Evolutionary conservation across 208 protist genomes (phyloP).

Genomic region (Leptomonas pyrrhocoris): DNA sequence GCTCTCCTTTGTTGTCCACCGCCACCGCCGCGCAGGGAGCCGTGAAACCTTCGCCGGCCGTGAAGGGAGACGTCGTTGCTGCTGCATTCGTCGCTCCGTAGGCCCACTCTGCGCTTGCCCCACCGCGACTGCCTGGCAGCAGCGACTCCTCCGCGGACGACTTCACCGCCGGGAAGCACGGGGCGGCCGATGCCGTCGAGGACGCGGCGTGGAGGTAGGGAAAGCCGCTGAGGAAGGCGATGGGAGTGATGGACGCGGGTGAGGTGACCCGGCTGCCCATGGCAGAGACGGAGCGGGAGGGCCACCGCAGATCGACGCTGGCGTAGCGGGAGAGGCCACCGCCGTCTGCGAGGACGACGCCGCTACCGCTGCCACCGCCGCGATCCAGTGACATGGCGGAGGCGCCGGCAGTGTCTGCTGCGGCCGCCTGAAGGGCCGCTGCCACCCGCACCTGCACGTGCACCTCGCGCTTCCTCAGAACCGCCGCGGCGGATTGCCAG

Average conservation of each 20-base stretch:
- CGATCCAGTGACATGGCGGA: not conserved
- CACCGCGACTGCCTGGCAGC: slow-evolving; percentile 32
- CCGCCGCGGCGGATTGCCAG: slow-evolving; percentile 35
- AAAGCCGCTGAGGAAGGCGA: not conserved
- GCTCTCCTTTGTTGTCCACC: too few relatives aligned
- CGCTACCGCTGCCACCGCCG: not conserved
- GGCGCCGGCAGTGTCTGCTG: not conserved
- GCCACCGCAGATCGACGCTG: slow-evolving; percentile 18
- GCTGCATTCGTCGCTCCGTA: not conserved
- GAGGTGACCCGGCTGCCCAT: slow-evolving; percentile 7
- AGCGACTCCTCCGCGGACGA: slow-evolving; percentile 31
- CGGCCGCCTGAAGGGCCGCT: not conserved
- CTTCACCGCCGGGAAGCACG: slow-evolving; percentile 15
- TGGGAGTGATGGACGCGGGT: slow-evolving; percentile 7
- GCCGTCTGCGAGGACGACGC: too few relatives aligned
- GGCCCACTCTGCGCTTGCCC: slow-evolving; percentile 13
- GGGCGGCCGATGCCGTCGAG: slow-evolving; percentile 1
- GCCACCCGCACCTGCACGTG: not conserved
- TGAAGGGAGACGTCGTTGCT: too few relatives aligned
- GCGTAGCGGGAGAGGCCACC: slow-evolving; percentile 3
- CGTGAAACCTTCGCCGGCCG: too few relatives aligned
- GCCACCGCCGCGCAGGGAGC: not conserved
- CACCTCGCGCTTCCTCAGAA: slow-evolving; percentile 17
- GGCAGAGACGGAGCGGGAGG: slow-evolving; percentile 8
- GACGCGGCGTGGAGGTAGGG: not conserved